Percentiles rank a stretch among this genome's conserved stretches.
Evolutionary conservation across 306 rosid genomes (phyloP).

Genomic region (Astragalus glycyphyllos): DNA sequence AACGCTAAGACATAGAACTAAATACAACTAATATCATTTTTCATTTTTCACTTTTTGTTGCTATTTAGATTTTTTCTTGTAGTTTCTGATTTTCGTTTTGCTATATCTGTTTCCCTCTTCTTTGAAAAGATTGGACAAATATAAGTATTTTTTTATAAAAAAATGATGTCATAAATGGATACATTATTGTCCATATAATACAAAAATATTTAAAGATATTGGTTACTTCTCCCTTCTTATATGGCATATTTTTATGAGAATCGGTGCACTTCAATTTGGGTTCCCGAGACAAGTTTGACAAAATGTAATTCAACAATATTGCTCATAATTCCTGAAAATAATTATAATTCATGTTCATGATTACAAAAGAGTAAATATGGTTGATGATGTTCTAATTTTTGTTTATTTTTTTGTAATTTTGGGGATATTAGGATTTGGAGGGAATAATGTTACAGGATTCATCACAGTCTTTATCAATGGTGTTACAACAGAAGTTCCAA

Average conservation of each 20-base stretch:
- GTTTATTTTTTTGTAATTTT: neutral
- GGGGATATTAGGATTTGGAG: slow-evolving; percentile 35
- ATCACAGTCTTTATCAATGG: slow-evolving; percentile 87
- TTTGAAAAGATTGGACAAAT: neutral
- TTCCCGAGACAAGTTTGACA: slow-evolving; percentile 19
- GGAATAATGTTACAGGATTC: slow-evolving; percentile 49
- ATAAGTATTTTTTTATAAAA: too few species aligned
- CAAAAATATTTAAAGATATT: neutral
- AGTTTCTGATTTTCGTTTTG: too few species aligned
- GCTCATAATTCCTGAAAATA: neutral
- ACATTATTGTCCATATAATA: neutral
- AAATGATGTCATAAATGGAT: neutral
- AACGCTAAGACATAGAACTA: too few species aligned
- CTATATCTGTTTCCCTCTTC: too few species aligned
- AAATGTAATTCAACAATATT: neutral
- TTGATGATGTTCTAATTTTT: slow-evolving; percentile 11
- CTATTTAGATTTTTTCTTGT: too few species aligned
- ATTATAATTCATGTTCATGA: neutral
- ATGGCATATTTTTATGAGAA: neutral
- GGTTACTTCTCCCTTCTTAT: neutral
- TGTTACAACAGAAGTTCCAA: slow-evolving; percentile 73
- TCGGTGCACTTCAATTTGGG: slow-evolving; percentile 28
- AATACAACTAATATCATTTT: too few species aligned
- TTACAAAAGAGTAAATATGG: neutral
- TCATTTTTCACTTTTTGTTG: too few species aligned